These are phyloP conservation scores for Paraleonurus japonicus DNA, from an alignment of 257 asterid species.

Conservation along the genomic window DNA sequence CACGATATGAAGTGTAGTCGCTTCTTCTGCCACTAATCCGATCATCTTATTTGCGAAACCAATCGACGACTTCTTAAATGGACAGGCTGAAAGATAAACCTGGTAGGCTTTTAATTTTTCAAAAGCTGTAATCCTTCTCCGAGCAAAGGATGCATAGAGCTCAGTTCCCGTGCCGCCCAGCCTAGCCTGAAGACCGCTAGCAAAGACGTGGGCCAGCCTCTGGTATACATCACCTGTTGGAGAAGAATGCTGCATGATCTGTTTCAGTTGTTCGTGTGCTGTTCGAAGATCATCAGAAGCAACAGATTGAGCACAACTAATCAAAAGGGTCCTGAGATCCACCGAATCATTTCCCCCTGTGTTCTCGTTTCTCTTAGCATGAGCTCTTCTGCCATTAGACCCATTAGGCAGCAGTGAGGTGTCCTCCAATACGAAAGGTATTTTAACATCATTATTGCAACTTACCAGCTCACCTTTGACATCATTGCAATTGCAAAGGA, in stretches of 20 bases:
- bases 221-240: slow-evolving; percentile 70
- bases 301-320: slow-evolving; percentile 80
- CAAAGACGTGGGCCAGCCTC: slow-evolving; percentile 72
- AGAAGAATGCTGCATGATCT: slow-evolving; percentile 67
- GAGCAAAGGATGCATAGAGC: slow-evolving; percentile 57
- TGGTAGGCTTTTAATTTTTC: slow-evolving; percentile 84
- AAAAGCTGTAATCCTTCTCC: slow-evolving; percentile 59
- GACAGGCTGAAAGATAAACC: slow-evolving; percentile 67
- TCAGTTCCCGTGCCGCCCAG: slow-evolving; percentile 76
- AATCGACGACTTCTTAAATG: slow-evolving; percentile 69
- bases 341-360: slow-evolving; percentile 44
- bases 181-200: slow-evolving; percentile 81
- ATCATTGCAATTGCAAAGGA: slow-evolving; percentile 54
- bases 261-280: slow-evolving; percentile 66
- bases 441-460: slow-evolving; percentile 17
- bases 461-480: slow-evolving; percentile 32
- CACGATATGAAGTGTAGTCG: slow-evolving; percentile 60
- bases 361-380: slow-evolving; percentile 42
- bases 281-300: slow-evolving; percentile 74
- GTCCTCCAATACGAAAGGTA: slow-evolving; percentile 15
- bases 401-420: slow-evolving; percentile 29
- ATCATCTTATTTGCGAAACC: slow-evolving; percentile 67
- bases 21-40: slow-evolving; percentile 38
- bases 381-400: slow-evolving; percentile 41
- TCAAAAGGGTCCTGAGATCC: slow-evolving; percentile 70